Percentiles rank a stretch among this genome's conserved stretches.
phyloP scores from a whole-genome alignment of 768 basidiomycete species.

The Favolaschia claudopus region DNA sequence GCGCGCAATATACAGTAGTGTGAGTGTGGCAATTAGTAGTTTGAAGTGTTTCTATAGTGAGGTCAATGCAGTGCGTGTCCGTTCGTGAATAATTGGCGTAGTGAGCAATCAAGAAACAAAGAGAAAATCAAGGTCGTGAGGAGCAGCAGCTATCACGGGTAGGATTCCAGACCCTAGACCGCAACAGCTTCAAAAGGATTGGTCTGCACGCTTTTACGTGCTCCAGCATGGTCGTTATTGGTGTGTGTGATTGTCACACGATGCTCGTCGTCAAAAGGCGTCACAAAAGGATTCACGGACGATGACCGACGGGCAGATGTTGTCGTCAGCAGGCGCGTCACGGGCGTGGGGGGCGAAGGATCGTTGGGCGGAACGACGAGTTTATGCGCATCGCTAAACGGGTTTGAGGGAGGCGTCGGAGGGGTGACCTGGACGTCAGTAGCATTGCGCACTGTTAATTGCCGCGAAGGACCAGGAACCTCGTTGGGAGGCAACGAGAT shows the following conservation, averaged over 20 bases:
- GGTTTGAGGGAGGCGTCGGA: neutral
- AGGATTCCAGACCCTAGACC: slow-evolving; percentile 23
- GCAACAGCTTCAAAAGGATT: slow-evolving; percentile 56
- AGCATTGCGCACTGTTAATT: slow-evolving; percentile 8
- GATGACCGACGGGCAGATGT: slow-evolving; percentile 52
- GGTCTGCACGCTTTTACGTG: slow-evolving; percentile 55
- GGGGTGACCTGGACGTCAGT: neutral
- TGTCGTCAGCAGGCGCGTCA: slow-evolving; percentile 54
- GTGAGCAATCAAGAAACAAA: neutral
- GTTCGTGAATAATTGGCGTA: slow-evolving; percentile 3
- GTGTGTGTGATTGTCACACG: slow-evolving; percentile 38
- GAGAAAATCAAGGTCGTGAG: slow-evolving; percentile 4
- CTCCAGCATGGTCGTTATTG: slow-evolving; percentile 31
- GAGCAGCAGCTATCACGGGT: neutral
- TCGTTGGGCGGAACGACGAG: slow-evolving; percentile 29
- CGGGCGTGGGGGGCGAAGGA: slow-evolving; percentile 40
- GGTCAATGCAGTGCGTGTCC: slow-evolving; percentile 9
- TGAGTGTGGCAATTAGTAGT: slow-evolving; percentile 10
- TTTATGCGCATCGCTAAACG: slow-evolving; percentile 28
- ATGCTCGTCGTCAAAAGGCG: slow-evolving; percentile 82
- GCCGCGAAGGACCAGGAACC: neutral
- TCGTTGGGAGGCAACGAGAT: slow-evolving; percentile 23
- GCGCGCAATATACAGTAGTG: slow-evolving; percentile 20
- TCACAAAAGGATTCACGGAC: slow-evolving; percentile 67
- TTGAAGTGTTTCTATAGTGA: slow-evolving; percentile 4